phyloP scores from a whole-genome alignment of 352 stramenopile genomes.

The Pythium pyrilobum region DNA sequence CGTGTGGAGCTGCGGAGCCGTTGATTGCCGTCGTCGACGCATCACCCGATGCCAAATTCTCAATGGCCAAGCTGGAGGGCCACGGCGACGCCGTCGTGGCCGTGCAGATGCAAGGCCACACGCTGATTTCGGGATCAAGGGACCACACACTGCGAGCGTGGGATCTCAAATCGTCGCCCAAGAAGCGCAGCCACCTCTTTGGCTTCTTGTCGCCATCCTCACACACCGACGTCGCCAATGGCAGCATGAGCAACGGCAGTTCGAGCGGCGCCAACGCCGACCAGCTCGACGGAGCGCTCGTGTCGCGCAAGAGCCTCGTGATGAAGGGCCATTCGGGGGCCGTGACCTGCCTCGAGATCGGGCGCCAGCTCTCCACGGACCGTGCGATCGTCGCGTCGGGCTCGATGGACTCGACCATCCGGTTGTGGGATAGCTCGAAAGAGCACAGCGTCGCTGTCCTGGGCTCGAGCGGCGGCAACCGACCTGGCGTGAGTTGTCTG shows the following conservation, averaged over 20 bases:
- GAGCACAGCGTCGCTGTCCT: constrained; percentile 54
- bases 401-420: constrained; percentile 61
- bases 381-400: constrained; percentile 60
- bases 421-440: constrained; percentile 68
- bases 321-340: constrained; percentile 57
- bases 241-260: constrained; percentile 13
- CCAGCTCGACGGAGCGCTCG: constrained; percentile 36
- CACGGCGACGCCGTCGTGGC: constrained; percentile 50
- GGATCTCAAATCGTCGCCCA: constrained; percentile 56
- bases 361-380: constrained; percentile 52
- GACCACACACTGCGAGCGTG: constrained; percentile 71
- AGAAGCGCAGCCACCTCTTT: constrained; percentile 50
- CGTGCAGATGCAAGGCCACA: constrained; percentile 53
- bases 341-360: constrained; percentile 68
- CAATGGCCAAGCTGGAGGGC: constrained; percentile 35
- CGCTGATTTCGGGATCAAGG: constrained; percentile 59
- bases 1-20: constrained; percentile 41
- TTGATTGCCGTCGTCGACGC: constrained; percentile 39
- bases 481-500: constrained; percentile 45
- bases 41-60: neutral
- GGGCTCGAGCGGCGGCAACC: constrained; percentile 10
- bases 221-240: constrained; percentile 10
- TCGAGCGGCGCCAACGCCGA: constrained; percentile 14
- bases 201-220: constrained; percentile 44
- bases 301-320: constrained; percentile 58